Evolutionary conservation across 768 basidiomycete species (phyloP).

Genomic region (Rhizopogon vulgaris): DNA sequence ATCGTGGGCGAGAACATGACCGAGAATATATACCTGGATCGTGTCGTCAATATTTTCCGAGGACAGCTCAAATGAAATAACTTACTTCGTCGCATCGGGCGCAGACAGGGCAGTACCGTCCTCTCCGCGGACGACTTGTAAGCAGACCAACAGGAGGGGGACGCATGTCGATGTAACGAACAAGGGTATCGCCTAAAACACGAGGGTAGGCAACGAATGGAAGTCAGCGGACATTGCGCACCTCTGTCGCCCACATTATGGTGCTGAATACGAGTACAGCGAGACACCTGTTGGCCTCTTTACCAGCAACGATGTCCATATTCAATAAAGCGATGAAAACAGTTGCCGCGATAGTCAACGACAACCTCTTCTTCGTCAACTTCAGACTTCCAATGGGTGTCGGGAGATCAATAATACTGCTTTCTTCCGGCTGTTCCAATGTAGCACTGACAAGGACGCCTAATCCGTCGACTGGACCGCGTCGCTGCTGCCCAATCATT

Average conservation of each 20-base stretch:
- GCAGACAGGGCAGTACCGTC: conserved; percentile 47
- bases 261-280: conserved; percentile 88
- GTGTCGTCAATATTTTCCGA: neutral
- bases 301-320: conserved; percentile 48
- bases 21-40: conserved; percentile 77
- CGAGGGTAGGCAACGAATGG: neutral
- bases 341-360: conserved; percentile 47
- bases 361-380: conserved; percentile 59
- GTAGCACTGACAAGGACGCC: conserved; percentile 38
- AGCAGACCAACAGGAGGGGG: conserved; percentile 80
- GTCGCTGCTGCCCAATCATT: conserved; percentile 82
- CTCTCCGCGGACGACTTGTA: conserved; percentile 67
- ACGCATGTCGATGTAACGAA: conserved; percentile 95
- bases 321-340: conserved; percentile 61
- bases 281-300: conserved; percentile 82
- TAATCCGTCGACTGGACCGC: conserved; percentile 37
- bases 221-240: conserved; percentile 25
- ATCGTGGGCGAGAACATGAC: conserved; percentile 97
- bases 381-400: conserved; percentile 65
- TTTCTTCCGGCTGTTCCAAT: conserved; percentile 37
- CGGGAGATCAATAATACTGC: conserved; percentile 34
- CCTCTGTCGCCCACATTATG: conserved; percentile 95
- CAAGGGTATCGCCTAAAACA: conserved; percentile 81
- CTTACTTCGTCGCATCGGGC: conserved; percentile 76
- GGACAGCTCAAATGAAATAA: conserved; percentile 1